These are phyloP conservation scores for Fusarium pseudonygamai DNA, from an alignment of 2,329 filamentous ascomycete species.

Conservation along the genomic window DNA sequence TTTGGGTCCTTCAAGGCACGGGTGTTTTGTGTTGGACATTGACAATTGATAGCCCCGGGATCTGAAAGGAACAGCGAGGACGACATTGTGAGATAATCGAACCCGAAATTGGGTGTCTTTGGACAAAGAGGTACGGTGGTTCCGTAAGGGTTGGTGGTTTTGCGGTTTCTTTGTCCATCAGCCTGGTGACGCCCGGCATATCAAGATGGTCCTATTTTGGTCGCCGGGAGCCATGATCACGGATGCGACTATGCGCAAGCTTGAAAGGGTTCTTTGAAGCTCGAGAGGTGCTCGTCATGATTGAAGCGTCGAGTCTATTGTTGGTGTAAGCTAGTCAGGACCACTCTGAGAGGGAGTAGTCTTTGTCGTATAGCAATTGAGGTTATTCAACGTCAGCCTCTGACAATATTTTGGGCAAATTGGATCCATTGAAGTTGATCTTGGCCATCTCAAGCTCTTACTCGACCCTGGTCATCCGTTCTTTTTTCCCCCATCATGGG, in stretches of 20 bases:
- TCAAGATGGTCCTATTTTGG: conserved; percentile 14
- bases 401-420: not conserved
- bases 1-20: not conserved
- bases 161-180: conserved; percentile 32
- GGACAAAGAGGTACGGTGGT: conserved; percentile 22
- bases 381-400: not conserved
- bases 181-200: not conserved
- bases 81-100: conserved; percentile 23
- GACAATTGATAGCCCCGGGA: not conserved
- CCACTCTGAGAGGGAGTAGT: not conserved
- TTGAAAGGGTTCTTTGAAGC: conserved; percentile 26
- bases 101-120: conserved; percentile 6
- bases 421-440: not conserved
- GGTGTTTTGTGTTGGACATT: not conserved
- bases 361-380: conserved; percentile 22
- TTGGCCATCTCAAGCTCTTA: conserved; percentile 17
- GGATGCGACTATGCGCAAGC: not conserved
- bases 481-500: conserved; percentile 21
- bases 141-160: conserved; percentile 13
- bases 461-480: not conserved
- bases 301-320: conserved; percentile 23
- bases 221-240: not conserved
- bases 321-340: conserved; percentile 14
- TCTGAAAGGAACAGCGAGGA: conserved; percentile 9
- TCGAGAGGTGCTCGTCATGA: conserved; percentile 5